Percentiles rank a stretch among this genome's conserved stretches.
Evolutionary conservation across 169 alveolate species (phyloP).

Genomic region (Eimeria tenella): DNA sequence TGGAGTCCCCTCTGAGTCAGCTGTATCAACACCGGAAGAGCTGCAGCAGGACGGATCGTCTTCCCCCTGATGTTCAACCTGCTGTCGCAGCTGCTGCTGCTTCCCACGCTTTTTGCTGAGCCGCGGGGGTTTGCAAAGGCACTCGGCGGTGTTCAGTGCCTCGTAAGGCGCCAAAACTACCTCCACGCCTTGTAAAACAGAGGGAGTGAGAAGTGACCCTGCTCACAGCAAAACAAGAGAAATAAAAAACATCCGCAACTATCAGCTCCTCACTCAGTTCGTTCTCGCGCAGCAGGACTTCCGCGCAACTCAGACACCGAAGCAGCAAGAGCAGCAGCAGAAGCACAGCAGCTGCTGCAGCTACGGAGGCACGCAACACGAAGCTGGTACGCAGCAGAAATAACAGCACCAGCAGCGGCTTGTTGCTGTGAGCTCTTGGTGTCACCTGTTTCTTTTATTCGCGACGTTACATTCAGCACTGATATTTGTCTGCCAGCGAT

Average conservation of each 20-base stretch:
- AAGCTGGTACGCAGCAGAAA: neutral
- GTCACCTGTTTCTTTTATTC: neutral
- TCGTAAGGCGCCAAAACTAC: neutral
- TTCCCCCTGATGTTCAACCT: neutral
- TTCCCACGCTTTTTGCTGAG: neutral
- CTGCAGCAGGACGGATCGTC: neutral
- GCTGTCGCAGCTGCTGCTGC: neutral
- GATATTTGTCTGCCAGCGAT: neutral
- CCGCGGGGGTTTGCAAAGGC: constrained; percentile 10
- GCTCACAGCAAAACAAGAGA: neutral
- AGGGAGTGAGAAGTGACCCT: constrained; percentile 11
- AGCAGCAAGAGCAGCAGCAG: neutral
- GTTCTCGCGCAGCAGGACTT: neutral
- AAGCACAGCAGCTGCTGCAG: neutral
- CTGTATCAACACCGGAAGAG: neutral
- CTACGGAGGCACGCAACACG: neutral
- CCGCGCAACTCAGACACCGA: neutral
- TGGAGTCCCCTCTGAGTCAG: neutral
- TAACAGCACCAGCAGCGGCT: neutral
- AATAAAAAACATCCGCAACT: neutral
- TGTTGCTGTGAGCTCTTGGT: neutral
- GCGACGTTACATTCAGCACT: neutral
- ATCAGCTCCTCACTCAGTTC: neutral
- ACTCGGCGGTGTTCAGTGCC: neutral
- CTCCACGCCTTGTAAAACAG: neutral